Conservation (phyloP, 2,329 filamentous ascomycete species). For the Venturia carpophila region DNA sequence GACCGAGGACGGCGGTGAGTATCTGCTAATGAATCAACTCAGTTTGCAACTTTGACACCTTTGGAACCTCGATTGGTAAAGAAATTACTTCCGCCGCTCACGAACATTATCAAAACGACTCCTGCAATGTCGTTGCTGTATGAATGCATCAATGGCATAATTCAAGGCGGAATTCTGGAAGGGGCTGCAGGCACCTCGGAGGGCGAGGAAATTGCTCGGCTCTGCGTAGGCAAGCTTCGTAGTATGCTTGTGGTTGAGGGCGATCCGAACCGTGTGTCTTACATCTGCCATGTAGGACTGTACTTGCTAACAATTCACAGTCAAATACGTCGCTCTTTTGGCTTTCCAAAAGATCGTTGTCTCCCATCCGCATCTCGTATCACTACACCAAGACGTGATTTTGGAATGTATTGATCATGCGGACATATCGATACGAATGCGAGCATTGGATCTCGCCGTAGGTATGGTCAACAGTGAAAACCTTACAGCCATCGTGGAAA, state of each 20-base stretch:
- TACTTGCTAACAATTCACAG: conserved; percentile 36
- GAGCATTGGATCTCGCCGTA: conserved; percentile 83
- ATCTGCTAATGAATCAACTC: conserved; percentile 10
- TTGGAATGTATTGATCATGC: conserved; percentile 91
- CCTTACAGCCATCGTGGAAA: conserved; percentile 72
- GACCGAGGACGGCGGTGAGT: background rate
- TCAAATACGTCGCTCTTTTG: conserved; percentile 93
- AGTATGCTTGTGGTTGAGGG: conserved; percentile 92
- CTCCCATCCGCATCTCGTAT: conserved; percentile 81
- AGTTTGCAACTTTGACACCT: conserved; percentile 93
- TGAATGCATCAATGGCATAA: conserved; percentile 97
- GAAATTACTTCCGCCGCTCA: conserved; percentile 84
- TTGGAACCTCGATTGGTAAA: conserved; percentile 84
- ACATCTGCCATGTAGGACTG: conserved; percentile 18
- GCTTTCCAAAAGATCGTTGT: conserved; percentile 92
- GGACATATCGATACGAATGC: conserved; percentile 90
- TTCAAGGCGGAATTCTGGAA: conserved; percentile 88
- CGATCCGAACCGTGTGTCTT: conserved; percentile 75
- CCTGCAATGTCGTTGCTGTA: conserved; percentile 97
- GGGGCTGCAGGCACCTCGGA: conserved; percentile 71
- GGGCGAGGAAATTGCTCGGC: conserved; percentile 80
- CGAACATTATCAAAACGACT: conserved; percentile 87
- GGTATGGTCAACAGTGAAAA: conserved; percentile 91
- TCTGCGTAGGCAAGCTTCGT: conserved; percentile 87
- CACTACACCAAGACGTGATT: conserved; percentile 91